Base-by-base conservation (phyloP, 2,329 filamentous ascomycete species). In the Tolypocladium endophyticum region DNA sequence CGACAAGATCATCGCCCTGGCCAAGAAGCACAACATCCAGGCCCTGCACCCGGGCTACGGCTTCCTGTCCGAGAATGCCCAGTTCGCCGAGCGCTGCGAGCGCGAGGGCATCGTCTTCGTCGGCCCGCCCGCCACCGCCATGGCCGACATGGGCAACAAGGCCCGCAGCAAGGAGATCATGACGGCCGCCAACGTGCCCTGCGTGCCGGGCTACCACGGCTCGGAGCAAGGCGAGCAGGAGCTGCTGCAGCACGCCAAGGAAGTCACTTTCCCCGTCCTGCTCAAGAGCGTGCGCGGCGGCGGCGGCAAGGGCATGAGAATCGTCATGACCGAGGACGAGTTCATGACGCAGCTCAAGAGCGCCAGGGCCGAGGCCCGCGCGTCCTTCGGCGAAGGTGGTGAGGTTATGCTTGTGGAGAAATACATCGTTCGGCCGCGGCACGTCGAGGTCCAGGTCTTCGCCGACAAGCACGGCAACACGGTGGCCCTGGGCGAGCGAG, bases 41-140 rank as follows among this genome's bases (percentile, higher is more conserved):
- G 93, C 91, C 5, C 87, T 99, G 65, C 94, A 99, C 73, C 94
- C 94, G 0, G 94, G 94, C 30, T 99, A 99, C 77, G 94, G 94
- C 52, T 99, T 96, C 70, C 77, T 97, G 64, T 95, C 90, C 63
- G 94, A 99, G 77, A 99, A 99, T 74, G 87, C 93, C 9, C 85
- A 81, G 7, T 99, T 99, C 72, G 94, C 94, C 3, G 85, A 86
- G 67, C 87, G 90, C 71, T 97, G 93, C 72, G 88, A 89, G 67
- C 87, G 94, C 67, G 92, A 92, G 53, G 94, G 94, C 14, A 82
- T 99, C 64, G 87, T 93, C 59, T 99, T 99, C 71, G 95, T 99
- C 67, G 94, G 94, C 0, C 94, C 94, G 1, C 92, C 94, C 3
- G 86, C 87, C 35, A 81, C 84, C 57, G 92, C 92, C 65, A 92